A percentile compares a stretch with the other conserved stretches of the same genome.
These are phyloP conservation scores for Malassezia psittaci DNA, from an alignment of 1,284 basidiomycete genomes.

Conservation along the genomic window DNA sequence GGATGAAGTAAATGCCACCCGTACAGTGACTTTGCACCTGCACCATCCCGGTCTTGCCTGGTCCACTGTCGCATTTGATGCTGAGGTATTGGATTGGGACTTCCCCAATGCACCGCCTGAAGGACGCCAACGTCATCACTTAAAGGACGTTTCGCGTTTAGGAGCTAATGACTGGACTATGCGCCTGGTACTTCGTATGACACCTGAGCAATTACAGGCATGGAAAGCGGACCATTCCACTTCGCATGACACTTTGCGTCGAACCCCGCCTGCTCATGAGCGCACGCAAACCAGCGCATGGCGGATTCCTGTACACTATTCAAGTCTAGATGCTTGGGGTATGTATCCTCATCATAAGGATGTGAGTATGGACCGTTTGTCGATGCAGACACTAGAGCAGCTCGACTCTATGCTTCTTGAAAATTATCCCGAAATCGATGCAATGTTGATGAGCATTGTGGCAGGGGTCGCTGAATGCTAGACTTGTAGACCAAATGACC, in stretches of 20 bases:
- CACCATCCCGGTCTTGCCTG: constrained; percentile 77
- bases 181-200: constrained; percentile 61
- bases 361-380: constrained; percentile 13
- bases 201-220: constrained; percentile 23
- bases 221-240: background rate
- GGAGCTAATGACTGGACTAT: constrained; percentile 63
- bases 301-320: constrained; percentile 29
- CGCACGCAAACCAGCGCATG: constrained; percentile 17
- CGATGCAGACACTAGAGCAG: constrained; percentile 26
- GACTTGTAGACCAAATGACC: background rate
- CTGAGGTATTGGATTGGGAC: constrained; percentile 76
- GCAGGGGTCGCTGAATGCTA: constrained; percentile 31
- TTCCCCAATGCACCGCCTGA: constrained; percentile 50
- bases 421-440: constrained; percentile 40
- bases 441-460: constrained; percentile 41
- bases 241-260: background rate
- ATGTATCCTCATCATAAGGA: constrained; percentile 38
- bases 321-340: constrained; percentile 26
- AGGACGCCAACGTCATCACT: constrained; percentile 66
- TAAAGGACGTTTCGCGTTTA: constrained; percentile 79
- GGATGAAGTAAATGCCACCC: constrained; percentile 55
- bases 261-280: constrained; percentile 8
- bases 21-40: constrained; percentile 63
- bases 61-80: constrained; percentile 85
- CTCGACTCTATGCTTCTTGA: constrained; percentile 30